phyloP scores from a whole-genome alignment of 805 yeast species.

The Wickerhamiella alocasiicola region DNA sequence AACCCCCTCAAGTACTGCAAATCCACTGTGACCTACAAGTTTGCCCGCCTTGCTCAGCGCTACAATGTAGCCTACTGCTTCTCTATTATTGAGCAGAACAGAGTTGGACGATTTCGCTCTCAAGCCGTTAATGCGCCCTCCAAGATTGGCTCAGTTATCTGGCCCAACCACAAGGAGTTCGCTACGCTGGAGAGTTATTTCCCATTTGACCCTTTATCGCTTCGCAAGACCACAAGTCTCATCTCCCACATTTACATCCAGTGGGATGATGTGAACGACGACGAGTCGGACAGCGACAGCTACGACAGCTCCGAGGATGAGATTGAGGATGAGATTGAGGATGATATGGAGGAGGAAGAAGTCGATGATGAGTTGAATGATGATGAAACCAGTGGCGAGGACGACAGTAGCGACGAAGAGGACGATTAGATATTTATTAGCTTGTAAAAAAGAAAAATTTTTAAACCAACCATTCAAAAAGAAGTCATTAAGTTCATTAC shows the following conservation, averaged over 20 bases:
- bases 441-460: too few relatives aligned
- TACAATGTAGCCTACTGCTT: slow-evolving; percentile 88
- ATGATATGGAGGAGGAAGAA: too few relatives aligned
- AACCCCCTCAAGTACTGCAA: slow-evolving; percentile 90
- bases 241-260: slow-evolving; percentile 55
- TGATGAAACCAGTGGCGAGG: background rate
- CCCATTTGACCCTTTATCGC: slow-evolving; percentile 85
- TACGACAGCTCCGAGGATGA: slow-evolving; percentile 12
- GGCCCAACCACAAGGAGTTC: slow-evolving; percentile 58
- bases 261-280: slow-evolving; percentile 67
- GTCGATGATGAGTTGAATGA: too few relatives aligned
- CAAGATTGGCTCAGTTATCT: slow-evolving; percentile 31
- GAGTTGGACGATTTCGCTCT: slow-evolving; percentile 46
- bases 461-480: too few relatives aligned
- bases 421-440: too few relatives aligned
- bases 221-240: slow-evolving; percentile 45
- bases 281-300: slow-evolving; percentile 34
- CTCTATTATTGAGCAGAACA: slow-evolving; percentile 82
- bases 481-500: too few relatives aligned
- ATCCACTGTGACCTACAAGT: slow-evolving; percentile 83
- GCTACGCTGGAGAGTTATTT: slow-evolving; percentile 87
- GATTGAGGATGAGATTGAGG: background rate
- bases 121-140: slow-evolving; percentile 19
- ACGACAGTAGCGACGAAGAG: too few relatives aligned
- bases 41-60: slow-evolving; percentile 83